These are phyloP conservation scores for Fusarium mangiferae DNA, from an alignment of 2,329 filamentous ascomycete species.

Conservation along the genomic window DNA sequence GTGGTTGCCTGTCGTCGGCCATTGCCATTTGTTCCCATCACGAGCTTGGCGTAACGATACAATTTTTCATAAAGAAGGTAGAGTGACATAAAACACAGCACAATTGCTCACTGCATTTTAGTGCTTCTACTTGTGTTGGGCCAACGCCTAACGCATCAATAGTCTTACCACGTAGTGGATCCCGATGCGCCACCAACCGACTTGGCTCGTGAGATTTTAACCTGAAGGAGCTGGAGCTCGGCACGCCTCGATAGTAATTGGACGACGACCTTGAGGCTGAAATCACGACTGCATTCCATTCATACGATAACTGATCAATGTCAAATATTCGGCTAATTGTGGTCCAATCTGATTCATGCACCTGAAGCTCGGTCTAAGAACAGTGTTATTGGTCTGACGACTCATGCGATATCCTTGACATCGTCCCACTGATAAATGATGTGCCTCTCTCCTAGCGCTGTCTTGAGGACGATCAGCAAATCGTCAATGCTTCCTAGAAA, in stretches of 20 bases:
- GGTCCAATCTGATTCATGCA: not conserved
- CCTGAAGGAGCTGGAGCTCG: not conserved
- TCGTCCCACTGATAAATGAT: constrained; percentile 46
- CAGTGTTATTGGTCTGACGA: not conserved
- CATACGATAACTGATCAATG: not conserved
- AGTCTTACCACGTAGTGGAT: not conserved
- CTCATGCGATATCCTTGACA: not conserved
- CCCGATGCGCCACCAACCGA: not conserved
- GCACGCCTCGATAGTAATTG: not conserved
- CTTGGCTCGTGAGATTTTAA: not conserved
- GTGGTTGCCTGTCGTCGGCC: not conserved
- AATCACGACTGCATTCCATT: not conserved
- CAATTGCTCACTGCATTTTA: rapidly evolving
- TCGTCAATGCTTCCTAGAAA: constrained; percentile 57
- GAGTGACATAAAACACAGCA: rapidly evolving
- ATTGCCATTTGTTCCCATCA: rapidly evolving
- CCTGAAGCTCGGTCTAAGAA: not conserved
- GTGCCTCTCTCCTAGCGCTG: constrained; percentile 54
- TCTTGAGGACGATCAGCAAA: constrained; percentile 56
- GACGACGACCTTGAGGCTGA: not conserved
- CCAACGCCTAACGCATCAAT: not conserved
- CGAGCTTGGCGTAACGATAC: not conserved
- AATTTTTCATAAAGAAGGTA: rapidly evolving
- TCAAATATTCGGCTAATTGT: not conserved
- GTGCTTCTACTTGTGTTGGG: rapidly evolving